Evolutionary conservation across 345 rosid species (phyloP).

Genomic region (Euclidium syriacum): DNA sequence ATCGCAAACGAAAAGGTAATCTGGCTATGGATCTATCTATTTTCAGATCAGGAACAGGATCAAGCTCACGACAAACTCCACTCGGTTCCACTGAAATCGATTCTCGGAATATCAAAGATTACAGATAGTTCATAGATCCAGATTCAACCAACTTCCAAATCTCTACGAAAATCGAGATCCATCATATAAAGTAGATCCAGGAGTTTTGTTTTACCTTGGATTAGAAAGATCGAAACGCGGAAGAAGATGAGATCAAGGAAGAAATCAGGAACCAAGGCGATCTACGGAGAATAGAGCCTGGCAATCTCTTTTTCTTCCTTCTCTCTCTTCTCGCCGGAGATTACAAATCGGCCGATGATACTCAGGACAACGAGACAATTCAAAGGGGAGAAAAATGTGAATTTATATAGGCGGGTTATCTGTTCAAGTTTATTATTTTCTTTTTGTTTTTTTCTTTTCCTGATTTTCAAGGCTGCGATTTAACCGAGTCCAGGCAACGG

Average conservation of each 20-base stretch:
- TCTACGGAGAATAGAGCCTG: slow-evolving; percentile 4
- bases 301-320: background rate
- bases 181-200: slow-evolving; percentile 28
- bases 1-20: background rate
- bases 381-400: slow-evolving; percentile 13
- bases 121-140: background rate
- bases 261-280: background rate
- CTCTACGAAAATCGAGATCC: slow-evolving; percentile 20
- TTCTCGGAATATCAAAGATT: background rate
- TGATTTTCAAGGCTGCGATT: too few relatives aligned
- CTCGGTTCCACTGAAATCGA: background rate
- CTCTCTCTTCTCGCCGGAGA: slow-evolving; percentile 28
- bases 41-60: background rate
- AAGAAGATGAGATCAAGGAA: slow-evolving; percentile 19
- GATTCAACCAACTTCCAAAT: slow-evolving; percentile 6
- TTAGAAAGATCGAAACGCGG: slow-evolving; percentile 13
- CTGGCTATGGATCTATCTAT: slow-evolving; percentile 16
- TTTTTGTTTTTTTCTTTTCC: too few relatives aligned
- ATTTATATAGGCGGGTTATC: slow-evolving; percentile 35
- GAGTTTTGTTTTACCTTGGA: slow-evolving; percentile 10
- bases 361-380: slow-evolving; percentile 25
- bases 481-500: slow-evolving; percentile 28
- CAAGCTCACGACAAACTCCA: background rate
- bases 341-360: slow-evolving; percentile 18
- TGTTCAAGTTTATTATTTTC: background rate